A percentile compares a stretch with the other conserved stretches of the same genome.
Evolutionary conservation across 2,329 filamentous ascomycete species (phyloP).

Genomic region (Dothistroma pini): DNA sequence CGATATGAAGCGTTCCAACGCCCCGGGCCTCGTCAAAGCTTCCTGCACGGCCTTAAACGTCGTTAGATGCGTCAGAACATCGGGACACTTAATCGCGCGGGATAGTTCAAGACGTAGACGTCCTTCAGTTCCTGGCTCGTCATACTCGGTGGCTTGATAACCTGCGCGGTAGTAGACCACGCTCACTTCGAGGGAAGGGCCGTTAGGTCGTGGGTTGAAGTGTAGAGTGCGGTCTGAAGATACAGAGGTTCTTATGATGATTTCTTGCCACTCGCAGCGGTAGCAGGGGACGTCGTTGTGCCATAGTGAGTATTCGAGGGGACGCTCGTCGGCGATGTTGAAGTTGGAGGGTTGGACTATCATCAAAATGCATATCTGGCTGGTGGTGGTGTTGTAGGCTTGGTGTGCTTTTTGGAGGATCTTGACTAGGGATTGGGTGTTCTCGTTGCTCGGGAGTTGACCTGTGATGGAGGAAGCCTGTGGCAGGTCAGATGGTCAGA

Average conservation of each 20-base stretch:
- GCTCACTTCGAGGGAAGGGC: constrained; percentile 37
- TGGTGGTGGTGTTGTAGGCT: constrained; percentile 29
- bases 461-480: neutral
- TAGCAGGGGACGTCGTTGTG: constrained; percentile 36
- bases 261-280: constrained; percentile 37
- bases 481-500: neutral
- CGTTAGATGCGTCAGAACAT: constrained; percentile 40
- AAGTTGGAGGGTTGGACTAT: constrained; percentile 45
- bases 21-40: constrained; percentile 35
- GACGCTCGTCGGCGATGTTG: constrained; percentile 45
- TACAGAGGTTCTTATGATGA: constrained; percentile 34
- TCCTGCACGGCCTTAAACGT: constrained; percentile 47
- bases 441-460: constrained; percentile 28
- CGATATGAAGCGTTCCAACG: constrained; percentile 36
- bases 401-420: constrained; percentile 35
- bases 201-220: constrained; percentile 29
- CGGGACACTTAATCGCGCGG: constrained; percentile 45
- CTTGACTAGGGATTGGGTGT: constrained; percentile 33
- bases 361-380: constrained; percentile 39
- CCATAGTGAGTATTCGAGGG: constrained; percentile 44
- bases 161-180: constrained; percentile 45
- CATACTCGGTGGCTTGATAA: constrained; percentile 42
- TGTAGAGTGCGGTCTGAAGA: constrained; percentile 35
- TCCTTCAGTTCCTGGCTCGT: constrained; percentile 28
- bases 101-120: constrained; percentile 40